These are phyloP conservation scores for Arthrobotrys sphaeroides DNA, from an alignment of 2,329 filamentous ascomycete species.

Conservation along the genomic window DNA sequence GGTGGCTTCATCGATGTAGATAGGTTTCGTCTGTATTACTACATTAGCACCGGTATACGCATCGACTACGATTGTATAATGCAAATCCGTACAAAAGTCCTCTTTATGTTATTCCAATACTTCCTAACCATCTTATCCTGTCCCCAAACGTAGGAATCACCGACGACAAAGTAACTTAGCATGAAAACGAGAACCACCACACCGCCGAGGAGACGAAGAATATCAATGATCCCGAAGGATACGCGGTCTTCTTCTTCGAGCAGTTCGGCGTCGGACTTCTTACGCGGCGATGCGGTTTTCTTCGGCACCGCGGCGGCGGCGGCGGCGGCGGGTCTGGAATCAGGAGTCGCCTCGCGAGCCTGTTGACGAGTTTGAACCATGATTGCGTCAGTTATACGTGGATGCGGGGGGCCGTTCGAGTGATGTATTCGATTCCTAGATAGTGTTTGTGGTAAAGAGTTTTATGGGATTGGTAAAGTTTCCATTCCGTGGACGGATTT, in stretches of 20 bases:
- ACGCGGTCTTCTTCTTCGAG: conserved; percentile 55
- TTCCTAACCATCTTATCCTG: conserved; percentile 71
- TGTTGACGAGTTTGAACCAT: conserved; percentile 43
- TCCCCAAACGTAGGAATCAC: conserved; percentile 76
- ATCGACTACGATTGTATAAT: background rate
- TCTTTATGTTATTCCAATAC: conserved; percentile 70
- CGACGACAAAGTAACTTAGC: conserved; percentile 80
- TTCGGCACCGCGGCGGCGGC: conserved; percentile 38
- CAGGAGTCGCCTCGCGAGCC: conserved; percentile 25
- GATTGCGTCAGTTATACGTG: conserved; percentile 23
- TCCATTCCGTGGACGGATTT: background rate
- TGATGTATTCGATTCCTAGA: too few relatives aligned
- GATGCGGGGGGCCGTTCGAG: background rate
- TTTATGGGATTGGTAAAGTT: background rate
- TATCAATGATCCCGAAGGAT: conserved; percentile 68
- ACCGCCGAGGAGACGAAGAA: conserved; percentile 75
- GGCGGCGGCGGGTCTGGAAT: conserved; percentile 28
- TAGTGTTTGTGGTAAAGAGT: background rate
- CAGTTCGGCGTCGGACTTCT: conserved; percentile 21
- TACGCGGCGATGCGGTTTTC: conserved; percentile 33
- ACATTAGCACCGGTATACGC: conserved; percentile 20
- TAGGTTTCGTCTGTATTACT: conserved; percentile 65
- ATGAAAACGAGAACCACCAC: conserved; percentile 73
- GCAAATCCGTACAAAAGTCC: conserved; percentile 62
- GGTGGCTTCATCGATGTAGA: conserved; percentile 77